A percentile compares a stretch with the other conserved stretches of the same genome.
Evolutionary conservation across 148 eudicot species (phyloP).

Genomic region (Heliosperma pusillum): DNA sequence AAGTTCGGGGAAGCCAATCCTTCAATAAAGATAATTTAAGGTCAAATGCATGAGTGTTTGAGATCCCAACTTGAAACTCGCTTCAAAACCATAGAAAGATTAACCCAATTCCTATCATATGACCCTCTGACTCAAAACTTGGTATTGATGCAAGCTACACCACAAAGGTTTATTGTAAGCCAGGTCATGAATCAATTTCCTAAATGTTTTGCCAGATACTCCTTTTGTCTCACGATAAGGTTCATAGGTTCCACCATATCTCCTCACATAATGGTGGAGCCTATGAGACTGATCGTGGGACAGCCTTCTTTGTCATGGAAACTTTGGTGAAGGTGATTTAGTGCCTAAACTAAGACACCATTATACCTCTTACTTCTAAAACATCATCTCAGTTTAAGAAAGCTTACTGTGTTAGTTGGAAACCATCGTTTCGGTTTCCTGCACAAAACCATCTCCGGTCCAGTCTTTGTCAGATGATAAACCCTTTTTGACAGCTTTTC

Average conservation of each 20-base stretch:
- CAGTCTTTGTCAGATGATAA: constrained; percentile 92
- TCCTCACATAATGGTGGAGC: background rate
- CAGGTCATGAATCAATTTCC: too few relatives aligned
- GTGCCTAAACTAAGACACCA: background rate
- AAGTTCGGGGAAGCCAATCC: too few relatives aligned
- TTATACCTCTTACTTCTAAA: background rate
- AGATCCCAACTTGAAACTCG: too few relatives aligned
- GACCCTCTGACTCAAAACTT: too few relatives aligned
- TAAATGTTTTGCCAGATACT: background rate
- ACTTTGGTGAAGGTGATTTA: background rate
- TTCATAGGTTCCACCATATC: background rate
- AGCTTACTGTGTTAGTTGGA: constrained; percentile 54
- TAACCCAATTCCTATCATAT: too few relatives aligned
- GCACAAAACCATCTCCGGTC: constrained; percentile 98
- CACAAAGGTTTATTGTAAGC: too few relatives aligned
- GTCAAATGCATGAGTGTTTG: too few relatives aligned
- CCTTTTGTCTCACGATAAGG: background rate
- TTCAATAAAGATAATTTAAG: too few relatives aligned
- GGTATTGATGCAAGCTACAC: too few relatives aligned
- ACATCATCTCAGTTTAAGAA: constrained; percentile 1
- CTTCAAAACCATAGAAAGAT: too few relatives aligned
- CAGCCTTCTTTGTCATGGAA: background rate
- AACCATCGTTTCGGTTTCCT: constrained; percentile 93
- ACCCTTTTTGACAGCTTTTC: constrained; percentile 79
- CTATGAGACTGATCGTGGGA: background rate